Percentiles rank a stretch among this genome's conserved stretches.
These are phyloP conservation scores for Wickerhamia fluorescens DNA, from an alignment of 805 yeast genomes.

Conservation along the genomic window DNA sequence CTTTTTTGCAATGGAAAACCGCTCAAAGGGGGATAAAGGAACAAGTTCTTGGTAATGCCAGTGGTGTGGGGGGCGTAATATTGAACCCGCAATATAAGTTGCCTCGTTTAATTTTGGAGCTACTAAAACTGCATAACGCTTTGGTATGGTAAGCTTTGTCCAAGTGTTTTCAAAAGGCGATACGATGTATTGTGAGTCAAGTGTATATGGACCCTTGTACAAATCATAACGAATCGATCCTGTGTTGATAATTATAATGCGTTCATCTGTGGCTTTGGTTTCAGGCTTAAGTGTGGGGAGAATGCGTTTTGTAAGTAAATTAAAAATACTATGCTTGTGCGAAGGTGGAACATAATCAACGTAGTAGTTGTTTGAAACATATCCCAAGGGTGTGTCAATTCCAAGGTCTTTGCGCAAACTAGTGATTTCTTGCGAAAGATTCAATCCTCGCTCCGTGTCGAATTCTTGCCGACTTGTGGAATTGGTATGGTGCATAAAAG, in stretches of 20 bases:
- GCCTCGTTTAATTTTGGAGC: conserved; percentile 51
- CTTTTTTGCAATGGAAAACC: too few relatives aligned
- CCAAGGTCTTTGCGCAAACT: conserved; percentile 40
- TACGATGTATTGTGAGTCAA: conserved; percentile 72
- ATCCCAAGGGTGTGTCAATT: conserved; percentile 53
- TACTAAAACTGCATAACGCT: conserved; percentile 46
- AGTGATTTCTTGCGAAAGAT: conserved; percentile 39
- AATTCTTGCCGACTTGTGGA: conserved; percentile 24
- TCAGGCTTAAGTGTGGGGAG: conserved; percentile 38
- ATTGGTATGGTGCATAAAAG: conserved; percentile 55
- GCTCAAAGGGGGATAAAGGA: too few relatives aligned
- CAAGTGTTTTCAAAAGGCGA: conserved; percentile 82
- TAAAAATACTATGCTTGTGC: conserved; percentile 45
- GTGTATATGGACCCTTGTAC: conserved; percentile 76
- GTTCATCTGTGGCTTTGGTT: conserved; percentile 14
- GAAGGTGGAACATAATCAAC: conserved; percentile 58
- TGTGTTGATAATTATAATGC: conserved; percentile 65
- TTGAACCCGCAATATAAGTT: conserved; percentile 33
- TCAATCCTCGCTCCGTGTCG: conserved; percentile 49
- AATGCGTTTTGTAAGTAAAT: conserved; percentile 50
- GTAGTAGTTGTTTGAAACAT: conserved; percentile 59
- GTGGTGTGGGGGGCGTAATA: conserved; percentile 4
- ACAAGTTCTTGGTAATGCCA: too few relatives aligned
- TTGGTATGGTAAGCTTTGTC: conserved; percentile 60
- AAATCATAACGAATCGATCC: conserved; percentile 87